Evolutionary conservation across 257 asterid species (phyloP), one percentile per base, ranked within the genome.

Genomic region (Eucommia ulmoides): DNA sequence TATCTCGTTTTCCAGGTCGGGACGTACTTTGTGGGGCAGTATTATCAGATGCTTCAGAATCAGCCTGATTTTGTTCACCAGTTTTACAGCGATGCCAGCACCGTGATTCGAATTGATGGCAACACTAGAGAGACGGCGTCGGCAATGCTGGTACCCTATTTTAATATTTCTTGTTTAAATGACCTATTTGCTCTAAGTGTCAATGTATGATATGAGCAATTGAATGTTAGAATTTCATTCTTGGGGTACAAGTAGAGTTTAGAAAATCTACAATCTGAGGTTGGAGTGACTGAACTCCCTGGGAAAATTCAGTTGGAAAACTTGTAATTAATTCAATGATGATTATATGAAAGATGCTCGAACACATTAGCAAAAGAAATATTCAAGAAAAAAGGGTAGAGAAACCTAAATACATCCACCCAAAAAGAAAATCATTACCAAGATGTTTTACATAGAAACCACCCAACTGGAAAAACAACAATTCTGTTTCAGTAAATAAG

Each of bases 21-120:
- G 24, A 77, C 95, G 7, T 91, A 91, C 80, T 91, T 91, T 61
- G 94, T 91, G 21, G 95, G 96, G 55, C 95, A 81, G 61, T 91
- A 86, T 74, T 91, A 91, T 67, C 96, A 86, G 75, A 78, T 91
- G 74, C 65, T 91, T 41, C 95, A 86, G 73, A 78, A 52, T 21
- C 93, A 81, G 73, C 96, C 99, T 1, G 94, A 83, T 44, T 79
- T 64, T 68, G 89, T 72, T 45, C 77, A 83, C 65, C 96, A 83
- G 67, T 86, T 91, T 64, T 91, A 91, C 74, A 77, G 83, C 35
- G 94, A 86, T 47, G 74, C 83, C 50, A 86, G 99, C 77, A 86
- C 95, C 33, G 60, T 86, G 94, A 80, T 91, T 66, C 91, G 97
- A 49, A 77, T 81, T 53, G 94, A 91, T 75, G 93, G 87, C 24